These are phyloP conservation scores for Cyphellophora europaea DNA, from an alignment of 2,329 filamentous ascomycete genomes.

Conservation along the genomic window DNA sequence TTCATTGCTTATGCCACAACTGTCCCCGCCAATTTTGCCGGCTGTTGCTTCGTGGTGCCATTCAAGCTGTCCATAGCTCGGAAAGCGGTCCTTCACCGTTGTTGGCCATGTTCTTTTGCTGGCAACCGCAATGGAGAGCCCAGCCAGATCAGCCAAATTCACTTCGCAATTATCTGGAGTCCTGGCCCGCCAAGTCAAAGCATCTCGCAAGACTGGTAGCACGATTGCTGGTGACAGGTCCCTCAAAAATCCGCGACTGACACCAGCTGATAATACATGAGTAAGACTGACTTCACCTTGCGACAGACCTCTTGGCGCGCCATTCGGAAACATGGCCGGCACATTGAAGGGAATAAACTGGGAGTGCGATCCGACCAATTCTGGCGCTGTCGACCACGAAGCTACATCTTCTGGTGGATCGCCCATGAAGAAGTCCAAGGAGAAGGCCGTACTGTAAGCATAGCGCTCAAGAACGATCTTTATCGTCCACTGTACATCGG, in stretches of 20 bases:
- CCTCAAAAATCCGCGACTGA: constrained; percentile 12
- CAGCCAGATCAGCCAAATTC: constrained; percentile 6
- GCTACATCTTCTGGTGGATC: constrained; percentile 33
- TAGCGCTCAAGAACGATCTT: constrained; percentile 49
- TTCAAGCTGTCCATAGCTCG: constrained; percentile 14
- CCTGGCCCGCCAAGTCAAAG: constrained; percentile 12
- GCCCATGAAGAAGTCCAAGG: constrained; percentile 61
- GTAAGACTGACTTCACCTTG: constrained; percentile 16
- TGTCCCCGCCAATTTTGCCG: background rate
- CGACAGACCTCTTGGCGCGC: constrained; percentile 8
- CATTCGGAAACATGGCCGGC: constrained; percentile 8
- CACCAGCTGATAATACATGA: constrained; percentile 13
- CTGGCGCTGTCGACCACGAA: constrained; percentile 44
- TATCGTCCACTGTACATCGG: constrained; percentile 51
- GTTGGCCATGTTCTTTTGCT: constrained; percentile 11
- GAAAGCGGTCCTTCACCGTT: constrained; percentile 9
- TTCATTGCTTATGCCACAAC: too few species aligned
- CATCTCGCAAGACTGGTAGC: constrained; percentile 13
- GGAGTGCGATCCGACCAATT: constrained; percentile 53
- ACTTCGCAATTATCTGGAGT: constrained; percentile 11
- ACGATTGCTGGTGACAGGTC: constrained; percentile 11
- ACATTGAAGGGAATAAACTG: constrained; percentile 32
- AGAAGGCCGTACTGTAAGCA: constrained; percentile 52
- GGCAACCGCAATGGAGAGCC: constrained; percentile 14
- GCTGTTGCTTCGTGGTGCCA: constrained; percentile 3